Evolutionary conservation across 441 rosid genomes (phyloP).

Genomic region (Arabidopsis hybrid): DNA sequence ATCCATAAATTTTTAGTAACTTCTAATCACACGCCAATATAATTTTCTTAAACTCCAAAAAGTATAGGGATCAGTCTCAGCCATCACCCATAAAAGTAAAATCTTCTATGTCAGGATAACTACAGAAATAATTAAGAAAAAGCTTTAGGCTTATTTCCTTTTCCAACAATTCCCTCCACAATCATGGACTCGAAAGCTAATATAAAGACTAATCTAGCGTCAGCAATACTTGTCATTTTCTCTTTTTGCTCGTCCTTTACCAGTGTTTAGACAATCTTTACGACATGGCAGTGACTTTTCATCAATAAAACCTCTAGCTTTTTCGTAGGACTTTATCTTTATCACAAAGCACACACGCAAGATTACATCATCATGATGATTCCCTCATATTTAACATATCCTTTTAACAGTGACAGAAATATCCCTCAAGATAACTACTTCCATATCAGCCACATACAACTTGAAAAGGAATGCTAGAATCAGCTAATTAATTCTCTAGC

Average conservation of each 20-base stretch:
- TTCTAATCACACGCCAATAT: constrained; percentile 28
- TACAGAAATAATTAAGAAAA: constrained; percentile 26
- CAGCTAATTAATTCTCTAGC: constrained; percentile 20
- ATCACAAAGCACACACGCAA: constrained; percentile 38
- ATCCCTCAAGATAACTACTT: constrained; percentile 17
- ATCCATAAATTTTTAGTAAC: constrained; percentile 2
- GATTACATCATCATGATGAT: constrained; percentile 38
- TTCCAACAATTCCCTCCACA: constrained; percentile 44
- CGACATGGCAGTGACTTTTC: constrained; percentile 45
- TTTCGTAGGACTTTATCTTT: constrained; percentile 42
- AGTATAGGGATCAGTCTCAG: constrained; percentile 12
- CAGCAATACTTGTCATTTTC: constrained; percentile 45
- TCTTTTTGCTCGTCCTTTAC: constrained; percentile 39
- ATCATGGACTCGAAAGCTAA: constrained; percentile 42
- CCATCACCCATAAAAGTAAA: constrained; percentile 31
- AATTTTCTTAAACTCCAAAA: constrained; percentile 17
- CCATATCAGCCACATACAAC: constrained; percentile 36
- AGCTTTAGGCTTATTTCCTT: constrained; percentile 42
- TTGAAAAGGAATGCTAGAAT: constrained; percentile 30
- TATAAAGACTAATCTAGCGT: constrained; percentile 40
- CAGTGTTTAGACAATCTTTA: constrained; percentile 37
- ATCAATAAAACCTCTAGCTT: constrained; percentile 34
- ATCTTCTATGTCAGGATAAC: constrained; percentile 37
- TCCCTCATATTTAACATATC: constrained; percentile 33
- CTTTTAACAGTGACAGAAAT: constrained; percentile 32